Evolutionary conservation across 2,329 filamentous ascomycete species (phyloP).

Genomic region (Helotiales sp.): DNA sequence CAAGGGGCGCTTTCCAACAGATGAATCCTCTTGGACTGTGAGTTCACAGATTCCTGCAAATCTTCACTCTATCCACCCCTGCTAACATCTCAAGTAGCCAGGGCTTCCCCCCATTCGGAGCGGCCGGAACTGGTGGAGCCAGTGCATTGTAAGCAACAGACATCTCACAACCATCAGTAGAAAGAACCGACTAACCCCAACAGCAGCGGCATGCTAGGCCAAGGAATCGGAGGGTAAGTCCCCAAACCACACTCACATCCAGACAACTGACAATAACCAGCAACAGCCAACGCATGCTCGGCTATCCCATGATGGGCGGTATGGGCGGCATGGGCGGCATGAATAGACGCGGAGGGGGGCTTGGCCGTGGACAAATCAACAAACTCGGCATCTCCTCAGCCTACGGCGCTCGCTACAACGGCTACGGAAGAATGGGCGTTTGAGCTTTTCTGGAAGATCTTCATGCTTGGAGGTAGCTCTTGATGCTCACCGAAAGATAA

Average conservation of each 20-base stretch:
- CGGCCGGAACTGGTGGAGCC: neutral
- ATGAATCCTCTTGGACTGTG: conserved; percentile 1
- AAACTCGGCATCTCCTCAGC: neutral
- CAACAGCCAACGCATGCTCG: neutral
- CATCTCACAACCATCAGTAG: neutral
- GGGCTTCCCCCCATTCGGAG: neutral
- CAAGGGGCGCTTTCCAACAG: neutral
- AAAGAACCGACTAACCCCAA: neutral
- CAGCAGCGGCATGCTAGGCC: neutral
- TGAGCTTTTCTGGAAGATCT: too few species aligned
- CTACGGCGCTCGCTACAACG: neutral
- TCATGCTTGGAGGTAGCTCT: neutral
- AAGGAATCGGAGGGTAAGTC: neutral
- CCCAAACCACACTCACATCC: neutral
- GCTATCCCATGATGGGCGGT: neutral
- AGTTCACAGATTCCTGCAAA: neutral
- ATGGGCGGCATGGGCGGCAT: too few species aligned
- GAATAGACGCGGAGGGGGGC: neutral
- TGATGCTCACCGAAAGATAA: neutral
- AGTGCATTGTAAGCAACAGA: neutral
- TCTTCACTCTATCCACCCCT: neutral
- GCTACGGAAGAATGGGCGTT: too few species aligned
- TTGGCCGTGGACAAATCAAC: neutral
- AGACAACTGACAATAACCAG: neutral
- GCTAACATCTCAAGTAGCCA: neutral